These are phyloP conservation scores for Pyrenopolyporus hunteri DNA, from an alignment of 495 filamentous ascomycete species.

Conservation along the genomic window DNA sequence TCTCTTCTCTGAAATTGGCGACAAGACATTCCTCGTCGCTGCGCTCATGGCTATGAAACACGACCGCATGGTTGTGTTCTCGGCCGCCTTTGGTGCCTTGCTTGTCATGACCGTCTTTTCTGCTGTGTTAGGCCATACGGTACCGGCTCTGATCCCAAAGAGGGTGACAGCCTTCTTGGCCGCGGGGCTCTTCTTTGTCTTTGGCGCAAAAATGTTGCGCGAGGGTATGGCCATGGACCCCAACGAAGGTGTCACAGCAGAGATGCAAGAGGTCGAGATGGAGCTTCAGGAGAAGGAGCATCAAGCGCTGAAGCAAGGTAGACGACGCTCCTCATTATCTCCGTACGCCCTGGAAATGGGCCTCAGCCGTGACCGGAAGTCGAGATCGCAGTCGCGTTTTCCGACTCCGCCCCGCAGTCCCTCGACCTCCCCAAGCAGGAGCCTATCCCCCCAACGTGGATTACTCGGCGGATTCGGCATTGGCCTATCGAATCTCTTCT, in stretches of 20 bases:
- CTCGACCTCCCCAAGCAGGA: conserved; percentile 61
- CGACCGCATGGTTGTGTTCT: conserved; percentile 89
- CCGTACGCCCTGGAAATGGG: conserved; percentile 72
- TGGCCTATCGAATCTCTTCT: conserved; percentile 85
- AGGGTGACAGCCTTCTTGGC: conserved; percentile 85
- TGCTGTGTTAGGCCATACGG: conserved; percentile 90
- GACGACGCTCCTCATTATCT: conserved; percentile 61
- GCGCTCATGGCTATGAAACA: conserved; percentile 99
- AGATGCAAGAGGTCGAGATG: conserved; percentile 96
- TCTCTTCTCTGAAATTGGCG: conserved; percentile 93
- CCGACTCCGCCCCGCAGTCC: conserved; percentile 65
- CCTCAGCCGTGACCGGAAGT: conserved; percentile 57
- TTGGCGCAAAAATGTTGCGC: conserved; percentile 81
- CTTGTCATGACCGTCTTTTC: conserved; percentile 96
- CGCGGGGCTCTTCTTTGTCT: conserved; percentile 83
- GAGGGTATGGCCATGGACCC: conserved; percentile 88
- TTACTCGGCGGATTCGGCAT: conserved; percentile 49
- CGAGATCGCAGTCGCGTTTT: conserved; percentile 65
- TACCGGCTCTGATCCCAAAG: conserved; percentile 89
- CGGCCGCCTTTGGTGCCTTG: conserved; percentile 88
- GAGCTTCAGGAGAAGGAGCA: conserved; percentile 95
- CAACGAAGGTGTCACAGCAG: conserved; percentile 86
- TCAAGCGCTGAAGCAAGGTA: conserved; percentile 59
- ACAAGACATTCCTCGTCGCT: conserved; percentile 97
- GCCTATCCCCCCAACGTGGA: conserved; percentile 49